Conservation (phyloP, 1,139 yeast species). For the Yamadazyma membranifaciens region DNA sequence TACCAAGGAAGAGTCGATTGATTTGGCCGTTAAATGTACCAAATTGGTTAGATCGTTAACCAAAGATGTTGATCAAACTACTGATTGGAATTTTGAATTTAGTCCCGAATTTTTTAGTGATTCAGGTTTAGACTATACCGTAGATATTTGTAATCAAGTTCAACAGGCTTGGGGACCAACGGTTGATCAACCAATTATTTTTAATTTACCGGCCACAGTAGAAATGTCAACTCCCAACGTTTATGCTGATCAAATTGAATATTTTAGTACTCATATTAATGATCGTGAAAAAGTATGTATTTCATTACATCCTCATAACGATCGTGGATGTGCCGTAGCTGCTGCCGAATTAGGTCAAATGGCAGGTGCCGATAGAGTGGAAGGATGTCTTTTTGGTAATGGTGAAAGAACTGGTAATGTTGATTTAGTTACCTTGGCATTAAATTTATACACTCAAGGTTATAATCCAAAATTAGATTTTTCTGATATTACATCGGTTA, state of each 20-base stretch:
- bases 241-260: conserved; percentile 53
- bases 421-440: conserved; percentile 47
- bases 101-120: conserved; percentile 50
- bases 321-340: conserved; percentile 52
- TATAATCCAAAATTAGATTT: conserved; percentile 45
- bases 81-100: conserved; percentile 47
- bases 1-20: conserved; percentile 41
- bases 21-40: conserved; percentile 42
- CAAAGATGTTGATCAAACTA: conserved; percentile 35
- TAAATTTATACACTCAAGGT: conserved; percentile 49
- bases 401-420: conserved; percentile 54
- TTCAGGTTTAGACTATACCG: conserved; percentile 42
- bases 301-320: conserved; percentile 49
- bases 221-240: conserved; percentile 49
- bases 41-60: conserved; percentile 41
- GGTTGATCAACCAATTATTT: conserved; percentile 40
- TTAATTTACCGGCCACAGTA: conserved; percentile 50
- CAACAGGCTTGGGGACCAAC: conserved; percentile 48
- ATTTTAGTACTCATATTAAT: conserved; percentile 39
- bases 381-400: conserved; percentile 50
- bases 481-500: conserved; percentile 38
- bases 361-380: conserved; percentile 53
- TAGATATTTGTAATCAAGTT: conserved; percentile 47
- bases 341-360: conserved; percentile 48
- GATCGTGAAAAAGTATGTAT: conserved; percentile 46